These are phyloP conservation scores for Cupressus sempervirens DNA, from an alignment of 75 land plant genomes.

Conservation along the genomic window DNA sequence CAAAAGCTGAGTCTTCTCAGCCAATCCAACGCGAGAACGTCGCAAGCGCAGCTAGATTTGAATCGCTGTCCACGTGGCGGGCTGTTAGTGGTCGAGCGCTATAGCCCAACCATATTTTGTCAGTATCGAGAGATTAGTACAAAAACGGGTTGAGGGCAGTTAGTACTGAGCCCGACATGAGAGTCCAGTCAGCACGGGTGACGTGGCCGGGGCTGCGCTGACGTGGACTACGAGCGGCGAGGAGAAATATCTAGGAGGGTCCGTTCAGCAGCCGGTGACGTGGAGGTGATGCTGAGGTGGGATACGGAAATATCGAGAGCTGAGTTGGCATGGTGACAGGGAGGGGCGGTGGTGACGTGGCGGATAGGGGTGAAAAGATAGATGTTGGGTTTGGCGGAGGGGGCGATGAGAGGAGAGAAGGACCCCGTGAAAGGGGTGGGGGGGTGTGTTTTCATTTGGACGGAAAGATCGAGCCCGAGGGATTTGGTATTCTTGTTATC, in stretches of 20 bases:
- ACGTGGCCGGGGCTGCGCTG: neutral
- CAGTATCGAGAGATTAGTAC: neutral
- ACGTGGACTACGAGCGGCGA: too few species aligned
- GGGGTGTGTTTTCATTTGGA: neutral
- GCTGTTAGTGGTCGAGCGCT: neutral
- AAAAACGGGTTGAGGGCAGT: neutral
- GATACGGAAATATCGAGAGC: too few species aligned
- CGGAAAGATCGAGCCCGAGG: neutral
- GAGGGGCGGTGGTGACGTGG: neutral
- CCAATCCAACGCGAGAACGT: neutral
- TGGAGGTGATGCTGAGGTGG: too few species aligned
- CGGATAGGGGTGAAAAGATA: neutral
- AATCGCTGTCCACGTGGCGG: neutral
- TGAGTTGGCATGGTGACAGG: neutral
- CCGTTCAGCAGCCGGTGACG: too few species aligned
- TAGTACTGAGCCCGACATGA: neutral
- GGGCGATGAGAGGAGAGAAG: neutral
- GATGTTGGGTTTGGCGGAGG: neutral
- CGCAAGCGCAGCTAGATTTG: neutral
- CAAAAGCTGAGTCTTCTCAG: neutral
- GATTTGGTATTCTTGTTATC: neutral
- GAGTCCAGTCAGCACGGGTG: neutral
- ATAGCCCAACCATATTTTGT: neutral
- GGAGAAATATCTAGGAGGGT: too few species aligned
- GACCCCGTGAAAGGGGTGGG: neutral